Base-by-base conservation (phyloP, 805 yeast genomes). In the Debaryomyces prosopidis region DNA sequence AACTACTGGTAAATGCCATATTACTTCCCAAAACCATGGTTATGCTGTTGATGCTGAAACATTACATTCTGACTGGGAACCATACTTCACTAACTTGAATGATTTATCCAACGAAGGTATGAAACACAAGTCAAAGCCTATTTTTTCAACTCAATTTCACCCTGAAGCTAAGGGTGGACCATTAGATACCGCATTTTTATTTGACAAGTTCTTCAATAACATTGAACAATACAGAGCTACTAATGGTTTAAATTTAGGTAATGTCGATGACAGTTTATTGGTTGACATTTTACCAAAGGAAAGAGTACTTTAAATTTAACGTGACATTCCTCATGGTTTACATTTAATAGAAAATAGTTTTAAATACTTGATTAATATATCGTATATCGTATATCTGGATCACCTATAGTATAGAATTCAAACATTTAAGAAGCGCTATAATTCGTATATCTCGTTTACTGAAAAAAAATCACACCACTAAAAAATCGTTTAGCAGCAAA, bases 141-240 rank as follows among this genome's bases (percentile, higher is more conserved):
- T 92, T 45, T 94, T 92, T 73, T 89, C 97, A 32, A 89, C 97
- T 2, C 99, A 94, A 70, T 94, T 94, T 80, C 99, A 94, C 67
- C 99, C 99, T 40, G 99, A 94, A 71, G 98, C 99, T 46, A 92
- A 90, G 73, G 98, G 99, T 58, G 99, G 99, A 57, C 99, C 99
- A 47, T 78, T 87, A 59, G 99, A 94, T 69, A 87, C 97, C 11
- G 80, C 89, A 2, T 89, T 82, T 71, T 75, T 94, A 67, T 94
- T 94, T 58, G 98, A 94, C 75, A 89, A 84, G 68, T 94, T 88
- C 71, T 83, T 94, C 58, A 79, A 74, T 32, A 76, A 85, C 59
- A 84, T 94, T 52, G 76, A 72, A 39, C 70, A 69, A 39, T 89
- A 80, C 76, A 71, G 61, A 48, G 26, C 46, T 10, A 51, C 44